Conservation (phyloP, 345 rosid genomes). For the Schrenkiella parvula region DNA sequence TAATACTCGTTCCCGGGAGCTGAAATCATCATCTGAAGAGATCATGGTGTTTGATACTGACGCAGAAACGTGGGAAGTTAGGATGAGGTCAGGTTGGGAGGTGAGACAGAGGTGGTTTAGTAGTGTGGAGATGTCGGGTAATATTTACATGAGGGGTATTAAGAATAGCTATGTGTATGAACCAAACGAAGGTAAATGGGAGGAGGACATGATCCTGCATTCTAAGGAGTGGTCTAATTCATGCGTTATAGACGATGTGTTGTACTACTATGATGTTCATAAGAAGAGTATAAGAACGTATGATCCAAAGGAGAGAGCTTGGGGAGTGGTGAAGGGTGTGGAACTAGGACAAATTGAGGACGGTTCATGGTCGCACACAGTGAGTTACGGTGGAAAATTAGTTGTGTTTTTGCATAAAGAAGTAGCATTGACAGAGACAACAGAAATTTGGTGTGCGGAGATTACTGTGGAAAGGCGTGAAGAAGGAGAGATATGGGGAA, state of each 20-base stretch:
- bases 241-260: not conserved
- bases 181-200: not conserved
- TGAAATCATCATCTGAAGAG: not conserved
- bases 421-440: not conserved
- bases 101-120: not conserved
- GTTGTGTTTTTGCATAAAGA: not conserved
- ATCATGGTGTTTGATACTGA: constrained; percentile 1
- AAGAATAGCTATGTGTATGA: not conserved
- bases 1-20: not conserved
- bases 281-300: not conserved
- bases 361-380: not conserved
- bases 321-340: not conserved
- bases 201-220: not conserved
- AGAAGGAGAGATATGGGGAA: constrained; percentile 2
- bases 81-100: not conserved
- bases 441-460: constrained; percentile 9
- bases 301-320: not conserved
- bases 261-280: constrained; percentile 5
- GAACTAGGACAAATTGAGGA: not conserved
- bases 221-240: not conserved
- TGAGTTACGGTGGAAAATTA: not conserved
- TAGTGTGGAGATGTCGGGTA: constrained; percentile 5
- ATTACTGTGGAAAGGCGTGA: not conserved
- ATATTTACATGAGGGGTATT: not conserved
- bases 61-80: not conserved